Base-by-base conservation (phyloP, 106 monocot genomes). In the Apostasia shenzhenica region DNA sequence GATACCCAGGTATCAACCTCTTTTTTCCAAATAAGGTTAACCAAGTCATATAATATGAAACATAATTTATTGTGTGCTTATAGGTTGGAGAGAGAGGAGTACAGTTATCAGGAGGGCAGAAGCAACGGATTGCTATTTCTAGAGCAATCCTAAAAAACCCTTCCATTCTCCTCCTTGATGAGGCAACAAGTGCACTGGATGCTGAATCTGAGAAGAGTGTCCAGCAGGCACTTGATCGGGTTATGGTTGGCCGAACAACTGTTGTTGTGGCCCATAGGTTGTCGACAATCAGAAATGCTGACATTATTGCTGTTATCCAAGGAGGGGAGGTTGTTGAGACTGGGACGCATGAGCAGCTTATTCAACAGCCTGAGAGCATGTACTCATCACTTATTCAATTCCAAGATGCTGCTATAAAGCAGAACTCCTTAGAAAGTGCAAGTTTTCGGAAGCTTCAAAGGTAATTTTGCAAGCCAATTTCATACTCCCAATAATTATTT, bases 111-210 rank as follows among this genome's bases (percentile, higher is more conserved):
- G 90, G 90, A 37, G 90, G 90, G 44, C 90, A 90, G 72, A 90
- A 90, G 71, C 90, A 90, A 63, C 75, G 90, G 0, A 83, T 90
- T 59, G 90, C 90, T 9, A 89, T 89, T 74, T 81, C 97, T 2
- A 87, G 97, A 59, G 97, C 97, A 0, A 93, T 99, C 63, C 71
- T 99, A 2, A 99, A 99, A 73, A 88, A 99, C 75, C 97, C 97
- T 26, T 68, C 92, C 1, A 87, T 99, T 41, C 92, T 99, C 64
- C 97, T 99, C 14, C 87, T 99, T 8, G 97, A 99, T 70, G 97
- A 99, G 71, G 97, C 97, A 11, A 93, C 90, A 1, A 90, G 90
- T 52, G 90, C 90, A 7, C 72, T 90, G 7, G 90, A 90, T 64
- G 78, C 90, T 0, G 90, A 90, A 70, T 90, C 90, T 0, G 90